phyloP scores from a whole-genome alignment of 2,329 filamentous ascomycete genomes.

The Nannizziopsis barbatae region DNA sequence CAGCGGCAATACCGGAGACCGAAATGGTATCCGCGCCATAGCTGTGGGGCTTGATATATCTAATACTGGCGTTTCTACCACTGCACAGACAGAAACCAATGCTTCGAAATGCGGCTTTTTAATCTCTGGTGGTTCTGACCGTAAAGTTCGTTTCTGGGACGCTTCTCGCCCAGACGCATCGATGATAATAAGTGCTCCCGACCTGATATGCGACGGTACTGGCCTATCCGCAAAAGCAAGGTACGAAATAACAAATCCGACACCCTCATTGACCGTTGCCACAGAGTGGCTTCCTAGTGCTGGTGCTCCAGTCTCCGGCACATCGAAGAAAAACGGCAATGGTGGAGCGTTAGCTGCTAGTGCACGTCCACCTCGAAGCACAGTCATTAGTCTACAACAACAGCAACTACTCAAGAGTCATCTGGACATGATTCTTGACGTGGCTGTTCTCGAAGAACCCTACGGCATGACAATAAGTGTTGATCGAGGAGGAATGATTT shows the following conservation, averaged over 20 bases:
- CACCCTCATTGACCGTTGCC: constrained; percentile 53
- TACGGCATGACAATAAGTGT: constrained; percentile 89
- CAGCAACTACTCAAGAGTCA: constrained; percentile 77
- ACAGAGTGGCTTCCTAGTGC: constrained; percentile 49
- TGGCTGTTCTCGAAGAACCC: constrained; percentile 76
- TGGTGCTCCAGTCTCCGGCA: constrained; percentile 19
- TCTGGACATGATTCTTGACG: constrained; percentile 75
- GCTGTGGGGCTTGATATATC: constrained; percentile 58
- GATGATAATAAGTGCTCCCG: constrained; percentile 66
- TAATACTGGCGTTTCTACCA: constrained; percentile 54
- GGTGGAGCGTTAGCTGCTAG: constrained; percentile 21
- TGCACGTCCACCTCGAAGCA: constrained; percentile 54
- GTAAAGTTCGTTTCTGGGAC: constrained; percentile 91
- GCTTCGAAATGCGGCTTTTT: constrained; percentile 65
- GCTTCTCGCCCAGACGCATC: constrained; percentile 66
- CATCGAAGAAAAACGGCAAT: constrained; percentile 28
- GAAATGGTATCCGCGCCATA: constrained; percentile 59
- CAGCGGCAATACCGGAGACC: constrained; percentile 17
- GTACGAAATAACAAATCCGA: constrained; percentile 56
- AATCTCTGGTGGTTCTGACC: constrained; percentile 77
- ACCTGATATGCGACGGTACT: constrained; percentile 48
- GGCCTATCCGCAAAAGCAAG: constrained; percentile 45
- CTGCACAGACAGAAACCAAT: constrained; percentile 17
- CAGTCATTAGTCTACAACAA: constrained; percentile 78
- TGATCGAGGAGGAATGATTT: constrained; percentile 79